phyloP scores from a whole-genome alignment of 2,329 filamentous ascomycete genomes.

The Ascochyta pisi region DNA sequence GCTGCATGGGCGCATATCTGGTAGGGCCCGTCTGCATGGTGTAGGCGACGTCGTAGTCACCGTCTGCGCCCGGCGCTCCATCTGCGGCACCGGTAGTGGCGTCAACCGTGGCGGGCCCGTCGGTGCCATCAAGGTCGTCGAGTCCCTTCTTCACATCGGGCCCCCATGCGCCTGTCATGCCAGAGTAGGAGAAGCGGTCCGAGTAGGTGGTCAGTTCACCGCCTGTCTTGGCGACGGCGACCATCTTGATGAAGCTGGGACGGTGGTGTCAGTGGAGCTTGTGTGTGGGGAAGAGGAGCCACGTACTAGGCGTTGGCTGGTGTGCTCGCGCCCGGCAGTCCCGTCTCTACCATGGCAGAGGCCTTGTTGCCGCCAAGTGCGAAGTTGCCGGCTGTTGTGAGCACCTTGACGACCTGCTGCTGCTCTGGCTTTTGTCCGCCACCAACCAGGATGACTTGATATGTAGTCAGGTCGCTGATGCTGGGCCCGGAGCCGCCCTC shows the following conservation, averaged over 20 bases:
- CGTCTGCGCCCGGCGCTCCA: conserved; percentile 32
- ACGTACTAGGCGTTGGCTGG: conserved; percentile 64
- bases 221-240: conserved; percentile 61
- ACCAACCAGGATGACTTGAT: conserved; percentile 66
- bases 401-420: conserved; percentile 27
- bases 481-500: conserved; percentile 61
- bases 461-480: conserved; percentile 60
- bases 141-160: conserved; percentile 52
- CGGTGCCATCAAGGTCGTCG: conserved; percentile 33
- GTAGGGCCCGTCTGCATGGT: conserved; percentile 63
- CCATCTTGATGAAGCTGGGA: conserved; percentile 54
- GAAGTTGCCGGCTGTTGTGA: conserved; percentile 55
- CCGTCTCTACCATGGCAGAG: conserved; percentile 35
- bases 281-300: not conserved
- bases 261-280: conserved; percentile 11
- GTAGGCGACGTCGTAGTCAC: conserved; percentile 57
- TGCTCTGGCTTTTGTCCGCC: conserved; percentile 53
- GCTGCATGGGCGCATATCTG: conserved; percentile 68
- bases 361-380: conserved; percentile 52
- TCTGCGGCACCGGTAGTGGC: conserved; percentile 28
- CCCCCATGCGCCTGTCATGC: conserved; percentile 68
- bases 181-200: conserved; percentile 67
- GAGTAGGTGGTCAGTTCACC: conserved; percentile 67
- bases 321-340: conserved; percentile 31
- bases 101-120: conserved; percentile 38